These are phyloP conservation scores for Kwoniella pini DNA, from an alignment of 768 basidiomycete genomes.

Conservation along the genomic window DNA sequence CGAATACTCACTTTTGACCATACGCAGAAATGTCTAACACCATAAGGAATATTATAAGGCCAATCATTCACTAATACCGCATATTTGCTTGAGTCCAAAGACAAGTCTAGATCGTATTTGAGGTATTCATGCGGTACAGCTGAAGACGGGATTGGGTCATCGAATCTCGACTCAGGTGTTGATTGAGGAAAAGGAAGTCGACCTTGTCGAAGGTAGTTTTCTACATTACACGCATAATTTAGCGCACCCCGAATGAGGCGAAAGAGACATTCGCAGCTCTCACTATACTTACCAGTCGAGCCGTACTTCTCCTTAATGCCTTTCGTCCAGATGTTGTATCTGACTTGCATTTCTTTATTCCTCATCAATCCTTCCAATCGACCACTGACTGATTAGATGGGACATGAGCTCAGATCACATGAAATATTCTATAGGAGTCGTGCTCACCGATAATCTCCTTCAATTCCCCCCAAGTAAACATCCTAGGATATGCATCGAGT, in stretches of 20 bases:
- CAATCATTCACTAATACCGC: conserved; percentile 52
- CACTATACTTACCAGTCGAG: conserved; percentile 41
- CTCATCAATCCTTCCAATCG: conserved; percentile 40
- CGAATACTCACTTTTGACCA: conserved; percentile 49
- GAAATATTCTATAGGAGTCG: too few species aligned
- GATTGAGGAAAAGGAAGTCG: conserved; percentile 39
- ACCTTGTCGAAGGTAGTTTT: conserved; percentile 47
- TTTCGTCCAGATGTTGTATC: conserved; percentile 46
- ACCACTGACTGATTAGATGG: conserved; percentile 15
- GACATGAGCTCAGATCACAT: not conserved
- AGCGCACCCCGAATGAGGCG: too few species aligned
- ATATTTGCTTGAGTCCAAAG: conserved; percentile 37
- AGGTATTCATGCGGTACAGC: conserved; percentile 18
- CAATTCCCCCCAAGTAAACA: conserved; percentile 52
- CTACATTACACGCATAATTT: conserved; percentile 14
- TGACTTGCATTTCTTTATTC: conserved; percentile 40
- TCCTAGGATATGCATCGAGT: conserved; percentile 46
- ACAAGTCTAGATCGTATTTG: conserved; percentile 22
- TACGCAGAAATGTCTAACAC: conserved; percentile 47
- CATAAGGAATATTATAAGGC: conserved; percentile 51
- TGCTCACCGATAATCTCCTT: conserved; percentile 42
- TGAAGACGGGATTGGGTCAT: not conserved
- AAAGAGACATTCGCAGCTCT: not conserved
- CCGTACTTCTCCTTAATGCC: conserved; percentile 42
- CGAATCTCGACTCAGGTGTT: conserved; percentile 3